These are phyloP conservation scores for Aspergillus campestris DNA, from an alignment of 495 filamentous ascomycete genomes.

Conservation along the genomic window DNA sequence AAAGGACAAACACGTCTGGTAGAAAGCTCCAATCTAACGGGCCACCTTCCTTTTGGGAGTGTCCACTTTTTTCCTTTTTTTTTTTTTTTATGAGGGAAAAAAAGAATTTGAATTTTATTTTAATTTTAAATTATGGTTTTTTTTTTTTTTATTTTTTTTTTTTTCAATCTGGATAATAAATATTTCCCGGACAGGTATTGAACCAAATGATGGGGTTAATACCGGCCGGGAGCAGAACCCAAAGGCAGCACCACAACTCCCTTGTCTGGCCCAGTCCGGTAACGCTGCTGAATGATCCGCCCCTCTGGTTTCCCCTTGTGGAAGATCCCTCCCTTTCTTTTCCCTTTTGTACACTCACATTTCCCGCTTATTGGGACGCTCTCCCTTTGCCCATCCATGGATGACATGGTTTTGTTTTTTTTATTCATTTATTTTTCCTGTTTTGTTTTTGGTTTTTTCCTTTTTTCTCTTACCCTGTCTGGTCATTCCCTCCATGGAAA, in stretches of 20 bases:
- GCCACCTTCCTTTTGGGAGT: conserved; percentile 22
- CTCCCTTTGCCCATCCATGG: not conserved
- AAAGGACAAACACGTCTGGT: conserved; percentile 18
- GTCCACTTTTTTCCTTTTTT: conserved; percentile 18
- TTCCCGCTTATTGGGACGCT: conserved; percentile 15
- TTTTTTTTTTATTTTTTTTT: conserved; percentile 4
- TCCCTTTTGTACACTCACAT: conserved; percentile 10
- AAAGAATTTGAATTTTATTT: conserved; percentile 1
- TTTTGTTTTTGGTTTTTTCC: conserved; percentile 9
- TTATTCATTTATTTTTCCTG: conserved; percentile 1
- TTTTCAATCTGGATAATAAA: conserved; percentile 6
- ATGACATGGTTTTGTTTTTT: conserved; percentile 8
- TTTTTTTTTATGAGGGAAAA: conserved; percentile 2
- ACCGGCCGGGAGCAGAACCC: conserved; percentile 19
- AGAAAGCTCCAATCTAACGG: conserved; percentile 17
- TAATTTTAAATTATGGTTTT: conserved; percentile 1
- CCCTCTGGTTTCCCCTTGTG: too few species aligned
- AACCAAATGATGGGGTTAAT: conserved; percentile 5
- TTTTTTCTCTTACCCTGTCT: conserved; percentile 6
- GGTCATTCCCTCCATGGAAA: conserved; percentile 8
- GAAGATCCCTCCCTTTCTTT: not conserved
- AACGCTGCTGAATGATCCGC: too few species aligned
- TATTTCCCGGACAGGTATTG: conserved; percentile 1
- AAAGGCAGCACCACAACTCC: not conserved
- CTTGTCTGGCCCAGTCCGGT: too few species aligned